Conservation (phyloP, 2,329 filamentous ascomycete genomes). For the Torrubiellomyces zombiae region DNA sequence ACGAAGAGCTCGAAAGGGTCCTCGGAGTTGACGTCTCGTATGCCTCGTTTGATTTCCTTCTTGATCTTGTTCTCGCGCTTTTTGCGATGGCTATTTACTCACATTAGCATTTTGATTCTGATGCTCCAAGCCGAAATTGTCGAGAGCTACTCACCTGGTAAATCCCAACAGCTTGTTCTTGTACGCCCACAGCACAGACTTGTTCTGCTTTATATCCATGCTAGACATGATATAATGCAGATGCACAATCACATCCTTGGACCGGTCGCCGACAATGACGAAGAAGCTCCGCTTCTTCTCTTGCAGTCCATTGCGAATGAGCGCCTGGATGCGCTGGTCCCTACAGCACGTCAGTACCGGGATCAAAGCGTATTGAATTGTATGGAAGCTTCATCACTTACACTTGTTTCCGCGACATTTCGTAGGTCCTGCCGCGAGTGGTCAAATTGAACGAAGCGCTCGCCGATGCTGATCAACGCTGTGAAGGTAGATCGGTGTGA, state of each 20-base stretch:
- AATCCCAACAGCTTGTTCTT: conserved; percentile 95
- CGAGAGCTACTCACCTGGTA: conserved; percentile 37
- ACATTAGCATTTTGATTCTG: not conserved
- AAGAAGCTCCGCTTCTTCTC: conserved; percentile 98
- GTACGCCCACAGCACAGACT: conserved; percentile 95
- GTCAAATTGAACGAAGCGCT: no score
- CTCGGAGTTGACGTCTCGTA: conserved; percentile 78
- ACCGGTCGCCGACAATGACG: conserved; percentile 77
- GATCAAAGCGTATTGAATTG: no score
- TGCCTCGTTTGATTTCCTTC: conserved; percentile 90
- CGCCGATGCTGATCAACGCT: no score
- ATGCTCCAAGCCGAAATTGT: not conserved
- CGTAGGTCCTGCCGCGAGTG: no score
- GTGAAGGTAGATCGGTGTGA: not conserved
- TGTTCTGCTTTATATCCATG: conserved; percentile 74
- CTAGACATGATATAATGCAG: conserved; percentile 82
- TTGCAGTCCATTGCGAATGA: conserved; percentile 80
- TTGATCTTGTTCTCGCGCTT: conserved; percentile 98
- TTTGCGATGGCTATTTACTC: conserved; percentile 57
- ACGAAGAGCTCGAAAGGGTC: conserved; percentile 97
- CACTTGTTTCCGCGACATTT: conserved; percentile 45
- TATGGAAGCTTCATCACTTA: no score
- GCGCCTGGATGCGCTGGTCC: conserved; percentile 76
- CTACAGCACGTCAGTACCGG: no score
- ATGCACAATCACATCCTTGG: conserved; percentile 94